Evolutionary conservation across 129 eudicot species (phyloP).

Genomic region (Chrysanthemum seticuspe): DNA sequence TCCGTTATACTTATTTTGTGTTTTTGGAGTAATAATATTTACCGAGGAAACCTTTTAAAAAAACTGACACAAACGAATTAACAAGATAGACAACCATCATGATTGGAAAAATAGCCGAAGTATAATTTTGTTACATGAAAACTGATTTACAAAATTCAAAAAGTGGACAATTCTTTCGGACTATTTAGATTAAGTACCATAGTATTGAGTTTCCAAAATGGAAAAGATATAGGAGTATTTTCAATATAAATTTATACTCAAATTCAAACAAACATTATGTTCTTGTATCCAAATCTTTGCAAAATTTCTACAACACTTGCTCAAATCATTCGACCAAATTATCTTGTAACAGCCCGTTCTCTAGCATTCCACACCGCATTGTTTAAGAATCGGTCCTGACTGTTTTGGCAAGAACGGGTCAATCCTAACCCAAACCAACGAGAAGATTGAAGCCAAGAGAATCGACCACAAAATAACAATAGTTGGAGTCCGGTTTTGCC

Average conservation of each 20-base stretch:
- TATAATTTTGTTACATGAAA: no score
- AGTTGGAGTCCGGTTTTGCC: constrained; percentile 96
- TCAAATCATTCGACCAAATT: constrained; percentile 20
- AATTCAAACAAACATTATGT: constrained; percentile 19
- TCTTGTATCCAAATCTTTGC: constrained; percentile 24
- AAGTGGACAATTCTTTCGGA: no score
- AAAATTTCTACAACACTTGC: constrained; percentile 13
- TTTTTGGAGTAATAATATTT: no score
- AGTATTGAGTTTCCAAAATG: neutral
- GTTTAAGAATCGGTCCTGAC: constrained; percentile 89
- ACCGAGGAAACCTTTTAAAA: no score
- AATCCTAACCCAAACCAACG: constrained; percentile 94
- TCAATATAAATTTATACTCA: constrained; percentile 23
- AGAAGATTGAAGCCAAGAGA: constrained; percentile 90
- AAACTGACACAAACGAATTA: no score
- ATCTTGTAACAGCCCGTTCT: neutral
- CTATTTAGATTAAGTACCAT: neutral
- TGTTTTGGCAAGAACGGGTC: constrained; percentile 98
- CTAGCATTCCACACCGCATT: constrained; percentile 95
- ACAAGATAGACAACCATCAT: no score
- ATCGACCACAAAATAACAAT: constrained; percentile 94
- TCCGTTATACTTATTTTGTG: no score
- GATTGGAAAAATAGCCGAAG: no score
- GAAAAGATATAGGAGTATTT: neutral
- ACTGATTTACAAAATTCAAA: no score